Base-by-base conservation (phyloP, 2,329 filamentous ascomycete genomes). In the Verticillium klebahnii region DNA sequence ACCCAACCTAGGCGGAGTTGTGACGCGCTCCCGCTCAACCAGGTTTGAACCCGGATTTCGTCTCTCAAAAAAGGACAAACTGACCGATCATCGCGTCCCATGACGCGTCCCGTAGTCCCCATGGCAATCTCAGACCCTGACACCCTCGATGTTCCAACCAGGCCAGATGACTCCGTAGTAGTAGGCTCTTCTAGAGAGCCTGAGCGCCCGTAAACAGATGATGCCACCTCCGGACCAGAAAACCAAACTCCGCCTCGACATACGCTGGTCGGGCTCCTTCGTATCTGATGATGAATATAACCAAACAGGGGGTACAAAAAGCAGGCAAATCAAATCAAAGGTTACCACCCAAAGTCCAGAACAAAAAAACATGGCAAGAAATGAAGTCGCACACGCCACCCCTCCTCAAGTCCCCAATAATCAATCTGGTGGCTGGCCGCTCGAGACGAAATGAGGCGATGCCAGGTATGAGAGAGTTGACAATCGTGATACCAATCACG, bases 401-500 rank as follows among this genome's bases (percentile, higher is more conserved):
- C 29, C 29, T 29, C 29, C 29, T 29, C 29, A n/a, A 45, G 19
- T 19, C 39, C 5, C 17, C 15, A 9, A n/a, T 45, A 5, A 45
- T n/a, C 17, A 45, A 17, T n/a, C 39, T 23, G 8, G 39, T 12
- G 36, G 9, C 36, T 37, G 11, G 36, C 36, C 36, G 36, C 36
- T 37, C 15, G 4, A 37, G 14, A 2, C 34, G 5, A 36, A 14
- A 6, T 14, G 34, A 36, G 15, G 36, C 15, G 36, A 37, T 15
- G 7, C 5, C 36, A 3, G 2, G 9, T 3, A 37, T 15, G 36
- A 29, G 36, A 1, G 36, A 37, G 15, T 2, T 37, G 19, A 25
- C 19, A 19, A 25, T 11, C 45, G 4, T 23, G 45, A 23, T 40
- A 15, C 15, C n/a, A 11, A 23, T 52, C 65, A 78, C 29, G 75